Conservation (phyloP, 805 yeast genomes). For the Lachancea mirantina region DNA sequence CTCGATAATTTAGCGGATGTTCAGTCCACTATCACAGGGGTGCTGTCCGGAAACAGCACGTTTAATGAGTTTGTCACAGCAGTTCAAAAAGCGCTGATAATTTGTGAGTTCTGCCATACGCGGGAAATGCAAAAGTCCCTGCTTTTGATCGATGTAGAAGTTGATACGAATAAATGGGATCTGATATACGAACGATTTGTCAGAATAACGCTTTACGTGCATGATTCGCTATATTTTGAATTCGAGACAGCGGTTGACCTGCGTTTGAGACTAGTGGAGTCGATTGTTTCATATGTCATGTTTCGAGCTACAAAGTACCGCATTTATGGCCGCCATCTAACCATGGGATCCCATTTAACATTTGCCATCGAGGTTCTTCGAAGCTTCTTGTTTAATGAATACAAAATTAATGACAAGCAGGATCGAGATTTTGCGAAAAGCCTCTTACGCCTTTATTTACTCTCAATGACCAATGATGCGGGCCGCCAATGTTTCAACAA, state of each 20-base stretch:
- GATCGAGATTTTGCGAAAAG: constrained; percentile 11
- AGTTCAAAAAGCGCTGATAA: constrained; percentile 14
- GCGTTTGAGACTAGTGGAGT: constrained; percentile 14
- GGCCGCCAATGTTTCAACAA: constrained; percentile 12
- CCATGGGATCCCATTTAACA: constrained; percentile 14
- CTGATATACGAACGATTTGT: constrained; percentile 21
- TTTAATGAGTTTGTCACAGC: constrained; percentile 10
- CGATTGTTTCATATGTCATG: constrained; percentile 14
- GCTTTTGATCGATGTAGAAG: constrained; percentile 8
- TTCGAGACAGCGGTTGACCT: constrained; percentile 3
- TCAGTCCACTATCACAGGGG: constrained; percentile 16
- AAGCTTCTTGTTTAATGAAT: constrained; percentile 12
- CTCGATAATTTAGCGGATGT: constrained; percentile 8
- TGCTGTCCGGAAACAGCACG: constrained; percentile 9
- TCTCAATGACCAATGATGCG: constrained; percentile 10
- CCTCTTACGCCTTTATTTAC: constrained; percentile 19
- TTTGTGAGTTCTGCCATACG: constrained; percentile 22
- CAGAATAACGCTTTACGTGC: constrained; percentile 21
- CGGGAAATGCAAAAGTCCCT: constrained; percentile 12
- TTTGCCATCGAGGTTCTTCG: constrained; percentile 14
- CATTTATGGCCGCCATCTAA: constrained; percentile 2
- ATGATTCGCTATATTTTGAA: constrained; percentile 13
- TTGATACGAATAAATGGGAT: constrained; percentile 20
- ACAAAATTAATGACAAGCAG: not conserved
- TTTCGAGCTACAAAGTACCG: constrained; percentile 5